Conservation (phyloP, 2,329 filamentous ascomycete species). For the Fusarium domesticum region DNA sequence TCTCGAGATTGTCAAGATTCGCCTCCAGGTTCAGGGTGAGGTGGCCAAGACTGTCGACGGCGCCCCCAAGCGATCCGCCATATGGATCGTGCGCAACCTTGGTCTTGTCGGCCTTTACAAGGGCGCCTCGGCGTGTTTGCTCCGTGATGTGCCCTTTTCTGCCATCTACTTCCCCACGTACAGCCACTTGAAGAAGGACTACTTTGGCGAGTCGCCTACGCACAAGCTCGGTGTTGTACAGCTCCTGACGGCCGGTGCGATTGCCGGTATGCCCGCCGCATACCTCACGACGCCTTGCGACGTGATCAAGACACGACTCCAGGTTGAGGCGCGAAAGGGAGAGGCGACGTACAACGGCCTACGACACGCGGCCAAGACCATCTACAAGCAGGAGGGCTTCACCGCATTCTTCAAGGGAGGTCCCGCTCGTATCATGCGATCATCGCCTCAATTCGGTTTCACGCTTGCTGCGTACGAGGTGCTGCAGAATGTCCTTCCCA, state of each 20-base stretch:
- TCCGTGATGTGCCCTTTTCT: conserved; percentile 96
- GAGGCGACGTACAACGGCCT: conserved; percentile 85
- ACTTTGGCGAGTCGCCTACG: conserved; percentile 83
- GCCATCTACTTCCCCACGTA: conserved; percentile 99
- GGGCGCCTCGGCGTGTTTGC: conserved; percentile 87
- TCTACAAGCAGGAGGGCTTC: conserved; percentile 90
- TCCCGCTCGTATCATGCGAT: conserved; percentile 89
- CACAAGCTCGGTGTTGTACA: conserved; percentile 90
- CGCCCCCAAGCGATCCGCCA: conserved; percentile 81
- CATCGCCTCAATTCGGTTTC: conserved; percentile 96
- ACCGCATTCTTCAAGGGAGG: conserved; percentile 98
- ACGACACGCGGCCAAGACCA: conserved; percentile 78
- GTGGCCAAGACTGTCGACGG: conserved; percentile 83
- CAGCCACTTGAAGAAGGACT: conserved; percentile 86
- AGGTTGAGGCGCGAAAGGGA: conserved; percentile 96
- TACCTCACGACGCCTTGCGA: conserved; percentile 98
- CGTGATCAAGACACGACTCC: conserved; percentile 97
- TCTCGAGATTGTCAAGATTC: conserved; percentile 98
- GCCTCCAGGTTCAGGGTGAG: conserved; percentile 95
- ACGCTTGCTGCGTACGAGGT: conserved; percentile 95
- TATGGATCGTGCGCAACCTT: conserved; percentile 96
- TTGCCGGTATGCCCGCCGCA: conserved; percentile 85
- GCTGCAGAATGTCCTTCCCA: conserved; percentile 73
- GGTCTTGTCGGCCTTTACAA: conserved; percentile 95
- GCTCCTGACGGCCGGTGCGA: conserved; percentile 90